phyloP scores from a whole-genome alignment of 2,329 filamentous ascomycete genomes.

The Fusarium udum region DNA sequence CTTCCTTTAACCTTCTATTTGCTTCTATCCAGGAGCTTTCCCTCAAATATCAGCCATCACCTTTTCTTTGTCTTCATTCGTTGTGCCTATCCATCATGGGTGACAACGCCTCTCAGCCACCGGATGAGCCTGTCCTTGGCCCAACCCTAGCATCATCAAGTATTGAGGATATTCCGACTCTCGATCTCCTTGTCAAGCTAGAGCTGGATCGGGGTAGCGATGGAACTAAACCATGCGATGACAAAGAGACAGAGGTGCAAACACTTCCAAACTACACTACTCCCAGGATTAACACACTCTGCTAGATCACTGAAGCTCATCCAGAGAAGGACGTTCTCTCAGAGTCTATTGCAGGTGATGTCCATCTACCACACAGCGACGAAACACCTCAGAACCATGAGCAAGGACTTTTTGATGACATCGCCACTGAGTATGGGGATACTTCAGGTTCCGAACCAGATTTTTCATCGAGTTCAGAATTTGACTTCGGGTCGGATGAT shows the following conservation, averaged over 20 bases:
- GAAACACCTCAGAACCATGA: not conserved
- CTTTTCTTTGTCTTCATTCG: not conserved
- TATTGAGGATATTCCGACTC: constrained; percentile 1
- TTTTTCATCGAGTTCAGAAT: constrained; percentile 33
- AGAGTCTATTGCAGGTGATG: not conserved
- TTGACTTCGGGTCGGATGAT: constrained; percentile 31
- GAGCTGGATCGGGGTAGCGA: not conserved
- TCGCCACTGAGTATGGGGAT: constrained; percentile 18
- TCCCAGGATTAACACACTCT: not conserved
- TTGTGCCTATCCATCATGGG: not conserved
- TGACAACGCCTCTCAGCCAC: not conserved
- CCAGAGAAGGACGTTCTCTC: not conserved
- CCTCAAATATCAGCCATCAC: not conserved
- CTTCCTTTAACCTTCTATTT: not conserved
- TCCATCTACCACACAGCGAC: constrained; percentile 4
- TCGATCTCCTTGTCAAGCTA: not conserved
- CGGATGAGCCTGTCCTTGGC: constrained; percentile 1
- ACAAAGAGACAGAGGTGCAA: constrained; percentile 8
- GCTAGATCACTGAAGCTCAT: not conserved
- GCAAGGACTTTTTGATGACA: constrained; percentile 1
- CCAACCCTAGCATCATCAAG: not conserved
- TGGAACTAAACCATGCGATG: not conserved
- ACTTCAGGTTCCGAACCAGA: constrained; percentile 37
- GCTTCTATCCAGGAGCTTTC: not conserved
- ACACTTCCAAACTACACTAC: not conserved